phyloP scores from a whole-genome alignment of 2,329 filamentous ascomycete genomes.

The Phialophora chinensis region DNA sequence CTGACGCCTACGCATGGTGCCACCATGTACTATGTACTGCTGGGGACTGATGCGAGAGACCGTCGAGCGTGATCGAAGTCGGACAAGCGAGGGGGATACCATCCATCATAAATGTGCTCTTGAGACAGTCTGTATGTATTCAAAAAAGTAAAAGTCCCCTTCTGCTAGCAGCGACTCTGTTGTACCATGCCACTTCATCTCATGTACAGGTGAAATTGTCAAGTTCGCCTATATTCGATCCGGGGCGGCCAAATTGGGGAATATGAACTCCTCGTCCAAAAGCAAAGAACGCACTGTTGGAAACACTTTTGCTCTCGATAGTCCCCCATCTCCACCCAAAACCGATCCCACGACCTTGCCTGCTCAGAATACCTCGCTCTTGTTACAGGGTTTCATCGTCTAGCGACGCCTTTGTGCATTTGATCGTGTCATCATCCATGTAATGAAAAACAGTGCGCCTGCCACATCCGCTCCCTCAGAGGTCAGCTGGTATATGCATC shows the following conservation, averaged over 20 bases:
- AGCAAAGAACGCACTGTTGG: slow-evolving; percentile 5
- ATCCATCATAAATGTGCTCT: not conserved
- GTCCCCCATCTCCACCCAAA: slow-evolving; percentile 12
- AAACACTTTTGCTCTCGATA: slow-evolving; percentile 25
- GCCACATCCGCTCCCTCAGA: slow-evolving; percentile 6
- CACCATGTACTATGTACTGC: not conserved
- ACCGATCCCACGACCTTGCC: slow-evolving; percentile 9
- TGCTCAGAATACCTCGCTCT: slow-evolving; percentile 8
- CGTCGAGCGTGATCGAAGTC: not conserved
- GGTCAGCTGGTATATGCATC: slow-evolving; percentile 30
- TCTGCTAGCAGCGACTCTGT: slow-evolving; percentile 4
- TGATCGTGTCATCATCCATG: slow-evolving; percentile 21
- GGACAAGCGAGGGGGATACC: not conserved
- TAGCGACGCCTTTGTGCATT: slow-evolving; percentile 21
- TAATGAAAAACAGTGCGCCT: slow-evolving; percentile 20
- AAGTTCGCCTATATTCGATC: slow-evolving; percentile 10
- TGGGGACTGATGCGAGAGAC: not conserved
- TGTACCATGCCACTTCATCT: slow-evolving; percentile 7
- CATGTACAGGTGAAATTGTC: slow-evolving; percentile 9
- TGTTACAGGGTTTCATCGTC: slow-evolving; percentile 21
- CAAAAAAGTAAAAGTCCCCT: slow-evolving; percentile 1
- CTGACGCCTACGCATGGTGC: no score
- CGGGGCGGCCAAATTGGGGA: not conserved
- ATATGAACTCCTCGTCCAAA: slow-evolving; percentile 8
- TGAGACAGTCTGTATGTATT: slow-evolving; percentile 8